A percentile compares a stretch with the other conserved stretches of the same genome.
Conservation (phyloP, 78 protist species). For the Dictyostelium capitatum region DNA sequence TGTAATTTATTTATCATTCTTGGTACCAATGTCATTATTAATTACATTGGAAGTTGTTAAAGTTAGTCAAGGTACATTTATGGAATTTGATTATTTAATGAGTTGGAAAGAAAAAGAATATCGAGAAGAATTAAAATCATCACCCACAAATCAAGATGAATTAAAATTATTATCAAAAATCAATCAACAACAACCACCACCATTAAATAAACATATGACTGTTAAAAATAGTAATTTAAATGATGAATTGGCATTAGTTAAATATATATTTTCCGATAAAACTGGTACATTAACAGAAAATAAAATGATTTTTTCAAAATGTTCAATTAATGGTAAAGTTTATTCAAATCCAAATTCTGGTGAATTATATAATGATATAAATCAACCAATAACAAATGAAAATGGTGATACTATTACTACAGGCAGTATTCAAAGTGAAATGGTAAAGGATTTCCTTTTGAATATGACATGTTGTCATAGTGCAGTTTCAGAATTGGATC, state of each 20-base stretch:
- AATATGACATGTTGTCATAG: constrained; percentile 30
- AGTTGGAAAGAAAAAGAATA: constrained; percentile 30
- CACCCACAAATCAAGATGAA: constrained; percentile 86
- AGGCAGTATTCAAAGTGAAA: background rate
- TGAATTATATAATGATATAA: background rate
- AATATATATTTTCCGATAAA: constrained; percentile 83
- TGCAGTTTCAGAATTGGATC: background rate
- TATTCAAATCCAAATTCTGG: background rate
- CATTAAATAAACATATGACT: constrained; percentile 56
- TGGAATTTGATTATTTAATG: constrained; percentile 18
- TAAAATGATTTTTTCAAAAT: constrained; percentile 73
- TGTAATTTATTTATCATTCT: constrained; percentile 35
- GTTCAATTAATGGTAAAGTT: constrained; percentile 58
- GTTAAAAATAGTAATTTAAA: constrained; percentile 64
- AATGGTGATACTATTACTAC: background rate
- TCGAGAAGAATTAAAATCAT: background rate
- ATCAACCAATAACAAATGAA: background rate
- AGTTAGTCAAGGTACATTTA: constrained; percentile 46
- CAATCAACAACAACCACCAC: too few relatives aligned
- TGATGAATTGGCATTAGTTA: constrained; percentile 78
- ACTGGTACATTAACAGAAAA: constrained; percentile 89
- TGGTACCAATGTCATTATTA: constrained; percentile 70
- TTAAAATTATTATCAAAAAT: constrained; percentile 74
- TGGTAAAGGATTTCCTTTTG: background rate
- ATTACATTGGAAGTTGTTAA: constrained; percentile 74